Evolutionary conservation across 2,329 filamentous ascomycete genomes (phyloP).

Genomic region (Aspergillus terreus): DNA sequence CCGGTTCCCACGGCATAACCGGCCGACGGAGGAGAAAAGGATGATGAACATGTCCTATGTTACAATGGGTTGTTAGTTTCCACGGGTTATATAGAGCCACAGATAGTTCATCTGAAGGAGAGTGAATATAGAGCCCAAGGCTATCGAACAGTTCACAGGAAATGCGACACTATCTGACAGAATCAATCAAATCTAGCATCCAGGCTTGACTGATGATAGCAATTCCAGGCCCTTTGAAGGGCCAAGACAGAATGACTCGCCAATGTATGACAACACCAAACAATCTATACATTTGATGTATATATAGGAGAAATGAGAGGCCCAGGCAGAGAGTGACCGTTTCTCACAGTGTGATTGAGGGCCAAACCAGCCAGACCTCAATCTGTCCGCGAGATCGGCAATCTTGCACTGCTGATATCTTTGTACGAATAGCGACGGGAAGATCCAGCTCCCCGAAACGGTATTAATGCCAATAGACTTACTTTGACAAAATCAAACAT

Average conservation of each 20-base stretch:
- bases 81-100: background rate
- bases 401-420: constrained; percentile 17
- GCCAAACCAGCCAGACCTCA: constrained; percentile 27
- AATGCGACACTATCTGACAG: constrained; percentile 2
- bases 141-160: background rate
- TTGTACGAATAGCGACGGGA: constrained; percentile 18
- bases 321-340: constrained; percentile 3
- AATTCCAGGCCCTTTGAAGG: background rate
- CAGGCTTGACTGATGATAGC: constrained; percentile 7
- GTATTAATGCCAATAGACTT: constrained; percentile 46
- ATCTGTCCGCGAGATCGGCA: constrained; percentile 36
- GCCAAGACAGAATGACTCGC: background rate
- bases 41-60: constrained; percentile 47
- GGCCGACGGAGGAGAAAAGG: constrained; percentile 42
- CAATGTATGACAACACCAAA: constrained; percentile 7
- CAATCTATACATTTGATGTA: constrained; percentile 1
- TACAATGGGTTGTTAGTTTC: constrained; percentile 3
- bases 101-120: background rate
- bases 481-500: constrained; percentile 82
- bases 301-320: constrained; percentile 7
- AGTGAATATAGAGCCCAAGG: background rate
- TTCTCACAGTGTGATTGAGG: constrained; percentile 10
- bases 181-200: background rate
- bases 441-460: constrained; percentile 24
- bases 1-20: constrained; percentile 34